phyloP scores from a whole-genome alignment of 495 filamentous ascomycete genomes.

The Stereocaulon alpinum region DNA sequence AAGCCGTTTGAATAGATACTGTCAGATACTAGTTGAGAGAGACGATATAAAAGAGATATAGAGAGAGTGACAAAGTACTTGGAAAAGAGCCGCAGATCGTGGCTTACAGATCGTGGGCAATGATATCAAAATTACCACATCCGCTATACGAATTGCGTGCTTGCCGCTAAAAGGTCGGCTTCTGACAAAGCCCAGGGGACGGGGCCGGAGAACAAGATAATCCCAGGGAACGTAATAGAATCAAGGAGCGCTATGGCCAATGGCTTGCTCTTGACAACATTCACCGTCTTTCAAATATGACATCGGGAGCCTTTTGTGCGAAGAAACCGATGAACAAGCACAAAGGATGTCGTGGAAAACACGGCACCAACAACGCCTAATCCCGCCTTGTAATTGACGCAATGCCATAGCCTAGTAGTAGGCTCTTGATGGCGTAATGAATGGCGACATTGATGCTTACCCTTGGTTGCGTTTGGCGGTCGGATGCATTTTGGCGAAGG shows the following conservation, averaged over 20 bases:
- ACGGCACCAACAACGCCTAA: not conserved
- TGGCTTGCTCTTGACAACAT: not conserved
- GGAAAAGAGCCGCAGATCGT: not conserved
- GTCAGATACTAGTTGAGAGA: not conserved
- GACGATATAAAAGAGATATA: not conserved
- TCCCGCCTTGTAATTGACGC: not conserved
- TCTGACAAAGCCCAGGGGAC: constrained; percentile 15
- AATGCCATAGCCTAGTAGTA: not conserved
- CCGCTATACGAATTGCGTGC: constrained; percentile 18
- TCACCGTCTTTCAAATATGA: not conserved
- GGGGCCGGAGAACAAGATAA: not conserved
- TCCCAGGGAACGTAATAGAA: not conserved
- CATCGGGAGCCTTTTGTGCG: not conserved
- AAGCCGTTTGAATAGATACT: not conserved
- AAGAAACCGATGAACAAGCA: not conserved
- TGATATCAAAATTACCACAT: constrained; percentile 12
- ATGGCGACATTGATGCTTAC: not conserved
- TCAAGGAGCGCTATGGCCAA: not conserved
- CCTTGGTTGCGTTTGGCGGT: not conserved
- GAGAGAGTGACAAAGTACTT: not conserved
- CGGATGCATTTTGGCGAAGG: not conserved
- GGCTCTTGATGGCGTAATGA: not conserved
- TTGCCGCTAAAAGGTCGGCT: constrained; percentile 15
- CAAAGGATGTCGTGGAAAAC: not conserved
- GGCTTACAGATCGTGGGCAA: constrained; percentile 10